These are phyloP conservation scores for Zygoascus meyerae DNA, from an alignment of 1,139 yeast species.

Conservation along the genomic window DNA sequence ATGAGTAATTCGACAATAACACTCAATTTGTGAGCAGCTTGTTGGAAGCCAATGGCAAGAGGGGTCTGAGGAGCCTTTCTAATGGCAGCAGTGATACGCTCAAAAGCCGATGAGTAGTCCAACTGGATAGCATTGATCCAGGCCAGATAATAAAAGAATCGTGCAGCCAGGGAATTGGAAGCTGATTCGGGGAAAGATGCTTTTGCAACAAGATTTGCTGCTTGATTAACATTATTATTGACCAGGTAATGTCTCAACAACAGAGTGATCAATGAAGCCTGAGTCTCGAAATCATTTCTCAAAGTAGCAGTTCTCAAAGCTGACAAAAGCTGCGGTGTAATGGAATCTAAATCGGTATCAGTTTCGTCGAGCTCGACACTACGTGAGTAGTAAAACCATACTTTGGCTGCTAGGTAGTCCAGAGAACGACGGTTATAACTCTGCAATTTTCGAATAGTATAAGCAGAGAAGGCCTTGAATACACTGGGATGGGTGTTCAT, in stretches of 20 bases:
- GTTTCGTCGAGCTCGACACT: slow-evolving; percentile 53
- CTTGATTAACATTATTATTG: slow-evolving; percentile 78
- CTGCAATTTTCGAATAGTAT: slow-evolving; percentile 52
- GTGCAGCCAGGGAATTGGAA: slow-evolving; percentile 82
- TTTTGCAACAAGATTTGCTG: slow-evolving; percentile 84
- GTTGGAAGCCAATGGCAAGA: slow-evolving; percentile 80
- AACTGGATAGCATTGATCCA: slow-evolving; percentile 87
- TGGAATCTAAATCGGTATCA: slow-evolving; percentile 46
- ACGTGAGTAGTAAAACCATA: slow-evolving; percentile 88
- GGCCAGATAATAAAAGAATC: slow-evolving; percentile 87
- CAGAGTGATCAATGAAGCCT: slow-evolving; percentile 78
- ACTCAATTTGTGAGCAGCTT: slow-evolving; percentile 82
- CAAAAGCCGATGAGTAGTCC: slow-evolving; percentile 87
- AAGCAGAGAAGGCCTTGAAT: slow-evolving; percentile 30
- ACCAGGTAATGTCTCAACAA: slow-evolving; percentile 74
- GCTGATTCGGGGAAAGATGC: slow-evolving; percentile 82
- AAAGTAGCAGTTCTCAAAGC: slow-evolving; percentile 85
- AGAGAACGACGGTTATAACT: slow-evolving; percentile 73
- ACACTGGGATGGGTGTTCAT: slow-evolving; percentile 41
- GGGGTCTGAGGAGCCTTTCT: slow-evolving; percentile 96
- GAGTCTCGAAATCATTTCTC: slow-evolving; percentile 88
- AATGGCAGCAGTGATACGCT: slow-evolving; percentile 84
- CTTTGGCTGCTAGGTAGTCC: slow-evolving; percentile 81
- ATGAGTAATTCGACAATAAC: slow-evolving; percentile 85
- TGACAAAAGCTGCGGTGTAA: slow-evolving; percentile 61